Conservation (phyloP, 2,329 filamentous ascomycete species). For the Mycosphaerelloides madeirae region DNA sequence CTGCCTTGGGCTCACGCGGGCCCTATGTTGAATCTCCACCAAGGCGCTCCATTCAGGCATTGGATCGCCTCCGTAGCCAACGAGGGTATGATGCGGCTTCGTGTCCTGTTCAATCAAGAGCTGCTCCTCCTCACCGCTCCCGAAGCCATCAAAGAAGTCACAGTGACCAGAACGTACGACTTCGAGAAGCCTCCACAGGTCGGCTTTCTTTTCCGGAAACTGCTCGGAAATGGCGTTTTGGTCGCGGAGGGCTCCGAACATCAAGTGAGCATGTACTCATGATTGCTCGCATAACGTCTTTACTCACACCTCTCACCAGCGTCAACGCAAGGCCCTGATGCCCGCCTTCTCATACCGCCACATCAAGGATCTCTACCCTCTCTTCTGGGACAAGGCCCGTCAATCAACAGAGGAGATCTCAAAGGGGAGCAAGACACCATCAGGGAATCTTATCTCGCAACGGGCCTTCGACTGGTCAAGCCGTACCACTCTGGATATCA, state of each 20-base stretch:
- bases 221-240: not conserved
- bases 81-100: not conserved
- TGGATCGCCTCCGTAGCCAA: not conserved
- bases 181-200: not conserved
- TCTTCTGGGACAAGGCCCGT: conserved; percentile 8
- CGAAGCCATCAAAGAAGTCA: not conserved
- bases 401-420: conserved; percentile 30
- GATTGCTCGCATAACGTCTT: too few relatives aligned
- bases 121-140: not conserved
- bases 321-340: conserved; percentile 42
- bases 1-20: not conserved
- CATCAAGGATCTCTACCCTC: conserved; percentile 44
- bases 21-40: not conserved
- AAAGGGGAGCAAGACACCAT: conserved; percentile 3
- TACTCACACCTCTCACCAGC: too few relatives aligned
- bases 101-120: not conserved
- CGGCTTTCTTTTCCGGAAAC: not conserved
- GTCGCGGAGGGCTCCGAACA: not conserved
- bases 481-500: conserved; percentile 53
- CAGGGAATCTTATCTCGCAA: conserved; percentile 36
- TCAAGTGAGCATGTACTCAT: too few relatives aligned
- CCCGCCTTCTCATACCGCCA: conserved; percentile 47
- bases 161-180: not conserved
- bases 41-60: not conserved
- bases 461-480: conserved; percentile 42